phyloP scores from a whole-genome alignment of 805 yeast genomes.

The Vanderwaltozyma tropicalis region DNA sequence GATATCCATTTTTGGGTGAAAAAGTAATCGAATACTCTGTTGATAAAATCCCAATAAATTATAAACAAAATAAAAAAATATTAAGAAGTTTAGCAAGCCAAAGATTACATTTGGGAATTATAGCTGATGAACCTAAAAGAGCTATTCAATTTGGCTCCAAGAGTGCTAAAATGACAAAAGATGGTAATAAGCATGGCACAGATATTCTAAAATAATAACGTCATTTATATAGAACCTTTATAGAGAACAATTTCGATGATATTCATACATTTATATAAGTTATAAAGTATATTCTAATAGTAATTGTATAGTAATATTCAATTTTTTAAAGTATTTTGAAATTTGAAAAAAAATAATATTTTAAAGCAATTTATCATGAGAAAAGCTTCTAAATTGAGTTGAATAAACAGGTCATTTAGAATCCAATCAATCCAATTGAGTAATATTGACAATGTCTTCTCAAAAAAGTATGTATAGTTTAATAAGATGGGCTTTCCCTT shows the following conservation, averaged over 20 bases:
- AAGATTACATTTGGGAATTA: slow-evolving; percentile 40
- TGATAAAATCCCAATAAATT: slow-evolving; percentile 38
- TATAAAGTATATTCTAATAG: too few relatives aligned
- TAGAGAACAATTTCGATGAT: background rate
- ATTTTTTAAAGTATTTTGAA: too few relatives aligned
- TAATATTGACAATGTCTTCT: slow-evolving; percentile 14
- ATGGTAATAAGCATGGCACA: slow-evolving; percentile 69
- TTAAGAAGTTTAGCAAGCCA: slow-evolving; percentile 51
- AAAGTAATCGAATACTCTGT: slow-evolving; percentile 43
- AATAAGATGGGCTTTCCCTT: background rate
- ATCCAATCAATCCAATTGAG: background rate
- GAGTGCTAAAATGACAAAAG: slow-evolving; percentile 83
- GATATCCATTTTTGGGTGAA: slow-evolving; percentile 78
- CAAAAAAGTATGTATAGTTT: slow-evolving; percentile 20
- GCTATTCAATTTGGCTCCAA: slow-evolving; percentile 96
- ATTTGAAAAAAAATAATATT: too few relatives aligned
- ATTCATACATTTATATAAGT: background rate
- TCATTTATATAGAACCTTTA: background rate
- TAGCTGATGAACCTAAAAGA: slow-evolving; percentile 68
- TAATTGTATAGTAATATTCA: too few relatives aligned
- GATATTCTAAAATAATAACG: slow-evolving; percentile 32
- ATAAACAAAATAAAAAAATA: slow-evolving; percentile 42
- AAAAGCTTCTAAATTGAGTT: too few relatives aligned
- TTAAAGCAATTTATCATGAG: too few relatives aligned
- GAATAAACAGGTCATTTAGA: background rate